Base-by-base conservation (phyloP, 176 grass and related monocot genomes). In the Ensete glaucum region DNA sequence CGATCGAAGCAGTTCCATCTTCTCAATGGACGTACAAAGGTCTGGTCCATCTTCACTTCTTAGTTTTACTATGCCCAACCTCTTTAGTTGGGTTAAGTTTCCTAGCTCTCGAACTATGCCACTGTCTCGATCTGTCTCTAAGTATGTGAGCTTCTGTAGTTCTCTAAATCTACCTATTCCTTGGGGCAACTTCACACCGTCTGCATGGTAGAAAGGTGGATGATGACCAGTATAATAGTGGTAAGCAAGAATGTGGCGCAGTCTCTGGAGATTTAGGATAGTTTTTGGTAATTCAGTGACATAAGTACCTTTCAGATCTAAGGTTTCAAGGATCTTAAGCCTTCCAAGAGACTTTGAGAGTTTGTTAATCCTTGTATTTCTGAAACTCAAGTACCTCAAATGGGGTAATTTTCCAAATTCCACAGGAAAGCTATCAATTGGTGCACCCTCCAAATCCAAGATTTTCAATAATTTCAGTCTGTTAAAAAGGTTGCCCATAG, bases 281-380 rank as follows among this genome's bases (percentile, higher is more conserved):
- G 62, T 43, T 52, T 71, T 22, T 9, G 82, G 82, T 29, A 84
- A 73, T 51, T 75, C 49, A 15, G 76, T 79, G 52, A 84, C 62
- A 52, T 79, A 74, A 9, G 82, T 79, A 2, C 53, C 82, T 68
- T 84, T 84, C 14, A 84, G 82, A 70, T 85, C 83, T n/a, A 85
- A 75, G 22, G 83, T 85, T 56, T 85, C 64, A 23, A 85, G 66
- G 50, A 76, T 74, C 51, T 62, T 64, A 13, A 85, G 64, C 53
- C 72, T 76, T 52, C 65, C 74, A 15, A 85, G 12, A 1, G 72
- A 80, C 12, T 80, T 85, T 3, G 83, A n/a, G 14, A 80, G 83
- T 9, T 76, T 71, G 3, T 19, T 85, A 21, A 85, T 71, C 73
- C 23, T 71, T 26, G 83, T 85, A 43, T 80, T 56, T 20, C 83